Percentiles rank a stretch among this genome's conserved stretches.
Conservation (phyloP, 2,329 filamentous ascomycete species). For the Harringtonia aguacate region DNA sequence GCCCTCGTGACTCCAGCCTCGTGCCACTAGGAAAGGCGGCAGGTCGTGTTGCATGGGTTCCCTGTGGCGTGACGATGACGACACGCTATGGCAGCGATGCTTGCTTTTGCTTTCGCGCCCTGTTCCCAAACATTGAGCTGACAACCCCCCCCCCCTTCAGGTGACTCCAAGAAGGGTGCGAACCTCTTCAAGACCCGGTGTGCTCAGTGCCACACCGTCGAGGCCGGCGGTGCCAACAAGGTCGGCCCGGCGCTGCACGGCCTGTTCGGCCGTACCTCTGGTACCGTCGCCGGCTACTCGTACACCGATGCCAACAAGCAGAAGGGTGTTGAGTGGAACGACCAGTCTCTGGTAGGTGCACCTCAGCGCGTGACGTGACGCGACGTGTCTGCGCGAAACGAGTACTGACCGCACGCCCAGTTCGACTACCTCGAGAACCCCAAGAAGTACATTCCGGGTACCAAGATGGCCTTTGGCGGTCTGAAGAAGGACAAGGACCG, state of each 20-base stretch:
- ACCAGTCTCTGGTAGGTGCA: slow-evolving; percentile 63
- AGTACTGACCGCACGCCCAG: slow-evolving; percentile 28
- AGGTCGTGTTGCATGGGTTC: too few species aligned
- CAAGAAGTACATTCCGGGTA: slow-evolving; percentile 99
- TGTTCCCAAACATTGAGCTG: too few species aligned
- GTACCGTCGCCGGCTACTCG: slow-evolving; percentile 80
- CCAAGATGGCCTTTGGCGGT: slow-evolving; percentile 99
- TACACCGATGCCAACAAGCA: slow-evolving; percentile 99
- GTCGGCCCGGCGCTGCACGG: slow-evolving; percentile 94
- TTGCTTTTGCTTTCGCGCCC: too few species aligned
- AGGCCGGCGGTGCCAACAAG: slow-evolving; percentile 88
- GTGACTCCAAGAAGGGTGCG: slow-evolving; percentile 92
- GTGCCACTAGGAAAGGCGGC: too few species aligned
- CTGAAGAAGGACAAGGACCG: slow-evolving; percentile 99
- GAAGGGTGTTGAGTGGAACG: slow-evolving; percentile 83
- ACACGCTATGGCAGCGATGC: too few species aligned
- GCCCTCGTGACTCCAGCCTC: too few species aligned
- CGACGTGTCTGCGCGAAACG: background rate
- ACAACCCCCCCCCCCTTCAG: too few species aligned
- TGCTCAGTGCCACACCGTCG: slow-evolving; percentile 96
- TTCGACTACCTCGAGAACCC: slow-evolving; percentile 99
- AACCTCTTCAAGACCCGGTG: slow-evolving; percentile 99
- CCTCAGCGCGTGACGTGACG: too few species aligned
- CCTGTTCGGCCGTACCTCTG: slow-evolving; percentile 93
- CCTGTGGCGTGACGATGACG: too few species aligned